Evolutionary conservation across 176 grass and related monocot genomes (phyloP).

Genomic region (Poa pratensis): DNA sequence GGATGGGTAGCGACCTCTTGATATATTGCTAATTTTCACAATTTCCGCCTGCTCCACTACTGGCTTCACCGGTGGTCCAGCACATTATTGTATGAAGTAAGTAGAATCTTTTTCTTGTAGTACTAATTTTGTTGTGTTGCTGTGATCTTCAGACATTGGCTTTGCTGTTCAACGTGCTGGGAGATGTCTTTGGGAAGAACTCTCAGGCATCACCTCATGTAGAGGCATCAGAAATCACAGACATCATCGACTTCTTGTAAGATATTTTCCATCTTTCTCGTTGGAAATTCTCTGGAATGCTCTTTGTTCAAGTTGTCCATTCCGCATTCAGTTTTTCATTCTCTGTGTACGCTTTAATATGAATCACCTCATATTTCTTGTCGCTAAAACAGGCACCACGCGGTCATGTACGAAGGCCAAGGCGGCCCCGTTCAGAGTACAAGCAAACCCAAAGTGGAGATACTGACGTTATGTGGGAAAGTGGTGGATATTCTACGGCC

Average conservation of each 20-base stretch:
- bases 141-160: conserved; percentile 79
- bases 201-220: conserved; percentile 70
- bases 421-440: conserved; percentile 89
- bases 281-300: background rate
- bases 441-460: conserved; percentile 95
- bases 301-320: background rate
- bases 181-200: conserved; percentile 94
- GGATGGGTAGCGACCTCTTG: background rate
- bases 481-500: conserved; percentile 78
- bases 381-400: conserved; percentile 71
- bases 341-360: background rate
- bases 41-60: background rate
- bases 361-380: background rate
- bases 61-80: background rate
- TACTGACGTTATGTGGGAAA: conserved; percentile 88
- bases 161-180: conserved; percentile 88
- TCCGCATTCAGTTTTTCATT: background rate
- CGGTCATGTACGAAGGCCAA: conserved; percentile 99
- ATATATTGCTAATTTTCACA: background rate
- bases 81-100: conserved; percentile 15
- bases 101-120: background rate
- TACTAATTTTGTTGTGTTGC: conserved; percentile 33
- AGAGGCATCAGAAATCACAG: conserved; percentile 82
- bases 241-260: conserved; percentile 99
- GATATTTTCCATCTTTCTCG: background rate